These are phyloP conservation scores for Calonectria montana DNA, from an alignment of 2,329 filamentous ascomycete species.

Conservation along the genomic window DNA sequence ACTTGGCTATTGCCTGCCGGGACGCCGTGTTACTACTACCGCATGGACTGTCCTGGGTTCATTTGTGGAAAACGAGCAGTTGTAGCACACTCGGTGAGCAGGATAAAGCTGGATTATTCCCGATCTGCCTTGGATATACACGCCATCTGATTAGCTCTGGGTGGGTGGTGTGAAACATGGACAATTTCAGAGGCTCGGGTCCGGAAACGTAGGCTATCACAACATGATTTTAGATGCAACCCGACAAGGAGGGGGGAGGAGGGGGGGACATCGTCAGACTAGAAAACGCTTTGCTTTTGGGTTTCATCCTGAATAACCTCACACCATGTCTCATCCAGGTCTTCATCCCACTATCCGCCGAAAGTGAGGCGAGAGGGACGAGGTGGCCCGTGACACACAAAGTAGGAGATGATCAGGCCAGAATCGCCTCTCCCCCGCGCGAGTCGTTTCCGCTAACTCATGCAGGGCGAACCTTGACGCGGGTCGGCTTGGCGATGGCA, in stretches of 20 bases:
- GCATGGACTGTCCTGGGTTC: neutral
- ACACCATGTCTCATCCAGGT: neutral
- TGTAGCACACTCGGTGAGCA: neutral
- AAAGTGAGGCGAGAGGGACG: neutral
- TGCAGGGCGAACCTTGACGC: neutral
- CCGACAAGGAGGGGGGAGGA: neutral
- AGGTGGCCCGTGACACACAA: neutral
- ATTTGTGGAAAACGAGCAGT: neutral
- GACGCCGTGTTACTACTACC: neutral
- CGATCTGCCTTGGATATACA: neutral
- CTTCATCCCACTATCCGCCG: neutral
- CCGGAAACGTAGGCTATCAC: neutral
- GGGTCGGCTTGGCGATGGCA: neutral
- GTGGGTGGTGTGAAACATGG: neutral
- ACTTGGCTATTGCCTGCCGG: neutral
- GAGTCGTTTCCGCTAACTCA: neutral
- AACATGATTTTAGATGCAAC: neutral
- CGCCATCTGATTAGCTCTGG: neutral
- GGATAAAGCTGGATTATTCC: neutral
- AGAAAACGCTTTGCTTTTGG: neutral
- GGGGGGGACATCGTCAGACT: neutral
- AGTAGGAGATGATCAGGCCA: neutral
- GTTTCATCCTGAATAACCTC: neutral
- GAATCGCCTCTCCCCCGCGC: neutral
- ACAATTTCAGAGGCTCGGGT: neutral